phyloP scores from a whole-genome alignment of 257 asterid genomes.

The Nyctanthes arbortristis region DNA sequence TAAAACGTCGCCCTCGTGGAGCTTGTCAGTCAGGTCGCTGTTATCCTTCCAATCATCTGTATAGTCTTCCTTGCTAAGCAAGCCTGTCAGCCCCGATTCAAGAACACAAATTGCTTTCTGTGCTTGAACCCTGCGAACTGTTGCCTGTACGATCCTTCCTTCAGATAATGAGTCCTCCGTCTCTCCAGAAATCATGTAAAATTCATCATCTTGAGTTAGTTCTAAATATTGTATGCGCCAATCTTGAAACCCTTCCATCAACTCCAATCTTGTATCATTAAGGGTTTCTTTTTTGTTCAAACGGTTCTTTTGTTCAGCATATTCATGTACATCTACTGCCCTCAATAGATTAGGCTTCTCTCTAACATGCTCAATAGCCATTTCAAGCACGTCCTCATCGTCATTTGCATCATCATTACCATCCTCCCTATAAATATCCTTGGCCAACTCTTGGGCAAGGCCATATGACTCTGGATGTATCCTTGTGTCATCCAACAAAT shows the following conservation, averaged over 20 bases:
- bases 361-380: slow-evolving; percentile 92
- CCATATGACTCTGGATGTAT: slow-evolving; percentile 90
- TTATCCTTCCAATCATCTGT: slow-evolving; percentile 70
- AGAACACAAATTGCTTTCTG: slow-evolving; percentile 71
- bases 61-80: slow-evolving; percentile 77
- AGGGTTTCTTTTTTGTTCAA: slow-evolving; percentile 77
- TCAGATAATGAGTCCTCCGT: slow-evolving; percentile 78
- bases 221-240: slow-evolving; percentile 70
- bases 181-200: slow-evolving; percentile 90
- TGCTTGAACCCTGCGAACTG: slow-evolving; percentile 81
- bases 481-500: slow-evolving; percentile 91
- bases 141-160: slow-evolving; percentile 91
- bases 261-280: slow-evolving; percentile 74
- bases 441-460: slow-evolving; percentile 89
- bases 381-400: slow-evolving; percentile 84
- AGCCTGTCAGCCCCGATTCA: slow-evolving; percentile 90
- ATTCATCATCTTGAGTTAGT: slow-evolving; percentile 85
- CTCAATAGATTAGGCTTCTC: slow-evolving; percentile 81
- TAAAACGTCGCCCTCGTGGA: slow-evolving; percentile 80
- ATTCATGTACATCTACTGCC: slow-evolving; percentile 61
- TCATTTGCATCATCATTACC: slow-evolving; percentile 72
- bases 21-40: slow-evolving; percentile 69
- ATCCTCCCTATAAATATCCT: slow-evolving; percentile 79
- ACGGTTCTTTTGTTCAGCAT: slow-evolving; percentile 65
- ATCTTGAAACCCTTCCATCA: slow-evolving; percentile 94